A percentile compares a stretch with the other conserved stretches of the same genome.
phyloP scores from a whole-genome alignment of 1,284 basidiomycete species.

The Xanthoconium separans region DNA sequence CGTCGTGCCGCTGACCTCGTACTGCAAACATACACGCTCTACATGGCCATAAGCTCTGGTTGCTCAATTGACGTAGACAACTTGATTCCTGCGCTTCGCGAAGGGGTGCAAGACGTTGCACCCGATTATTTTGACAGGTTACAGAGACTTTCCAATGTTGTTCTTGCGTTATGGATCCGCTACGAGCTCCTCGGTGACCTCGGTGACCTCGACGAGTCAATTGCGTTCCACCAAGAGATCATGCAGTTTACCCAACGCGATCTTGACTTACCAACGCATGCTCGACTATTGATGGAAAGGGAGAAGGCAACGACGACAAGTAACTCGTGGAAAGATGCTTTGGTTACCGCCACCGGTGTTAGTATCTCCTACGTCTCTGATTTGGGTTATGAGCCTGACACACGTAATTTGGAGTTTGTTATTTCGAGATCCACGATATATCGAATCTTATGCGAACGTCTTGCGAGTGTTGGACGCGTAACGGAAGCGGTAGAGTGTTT shows the following conservation, averaged over 20 bases:
- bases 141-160: constrained; percentile 6
- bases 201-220: constrained; percentile 3
- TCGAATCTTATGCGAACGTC: not conserved
- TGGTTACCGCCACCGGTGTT: not conserved
- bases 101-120: not conserved
- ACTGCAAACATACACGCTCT: not conserved
- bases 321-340: not conserved
- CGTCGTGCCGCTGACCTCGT: not conserved
- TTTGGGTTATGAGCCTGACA: not conserved
- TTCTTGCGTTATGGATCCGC: not conserved
- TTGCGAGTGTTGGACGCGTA: not conserved
- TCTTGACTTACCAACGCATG: not conserved
- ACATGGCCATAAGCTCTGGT: not conserved
- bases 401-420: not conserved
- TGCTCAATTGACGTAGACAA: not conserved
- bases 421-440: not conserved
- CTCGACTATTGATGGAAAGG: not conserved
- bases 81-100: not conserved
- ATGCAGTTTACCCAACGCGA: not conserved
- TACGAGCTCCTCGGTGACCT: not conserved
- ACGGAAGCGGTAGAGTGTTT: not conserved
- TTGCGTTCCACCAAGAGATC: not conserved
- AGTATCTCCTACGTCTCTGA: not conserved
- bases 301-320: not conserved
- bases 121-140: not conserved